Percentiles rank a stretch among this genome's conserved stretches.
Conservation (phyloP, 1,284 basidiomycete species). For the Ustilago trichophora region DNA sequence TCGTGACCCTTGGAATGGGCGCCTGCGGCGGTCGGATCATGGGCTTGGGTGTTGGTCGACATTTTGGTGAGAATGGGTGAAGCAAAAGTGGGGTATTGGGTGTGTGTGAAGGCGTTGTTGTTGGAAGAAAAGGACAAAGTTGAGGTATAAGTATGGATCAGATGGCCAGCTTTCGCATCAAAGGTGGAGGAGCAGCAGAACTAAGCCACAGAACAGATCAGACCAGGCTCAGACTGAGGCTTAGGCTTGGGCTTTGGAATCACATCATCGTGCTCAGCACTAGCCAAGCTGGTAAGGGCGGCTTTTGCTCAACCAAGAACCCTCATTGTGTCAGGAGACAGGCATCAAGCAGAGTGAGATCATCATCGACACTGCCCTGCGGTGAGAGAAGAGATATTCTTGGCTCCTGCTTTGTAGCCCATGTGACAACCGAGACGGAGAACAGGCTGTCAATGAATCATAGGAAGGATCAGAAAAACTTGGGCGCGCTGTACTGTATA, state of each 20-base stretch:
- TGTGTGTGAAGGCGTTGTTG: neutral
- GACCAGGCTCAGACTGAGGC: too few relatives aligned
- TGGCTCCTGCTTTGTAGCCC: neutral
- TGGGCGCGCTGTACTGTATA: too few relatives aligned
- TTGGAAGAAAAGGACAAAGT: neutral
- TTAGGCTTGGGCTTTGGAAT: too few relatives aligned
- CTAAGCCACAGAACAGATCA: too few relatives aligned
- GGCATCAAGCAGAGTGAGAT: conserved; percentile 14
- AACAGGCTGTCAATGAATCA: conserved; percentile 6
- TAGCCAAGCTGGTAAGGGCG: neutral
- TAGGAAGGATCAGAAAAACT: too few relatives aligned
- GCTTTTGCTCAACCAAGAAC: too few relatives aligned
- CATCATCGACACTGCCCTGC: conserved; percentile 6
- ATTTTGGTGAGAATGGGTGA: neutral
- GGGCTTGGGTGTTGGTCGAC: conserved; percentile 38
- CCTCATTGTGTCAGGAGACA: too few relatives aligned
- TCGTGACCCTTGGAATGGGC: conserved; percentile 34
- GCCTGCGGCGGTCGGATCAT: conserved; percentile 52
- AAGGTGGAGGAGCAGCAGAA: conserved; percentile 1
- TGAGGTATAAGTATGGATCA: conserved; percentile 9
- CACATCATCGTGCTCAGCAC: neutral
- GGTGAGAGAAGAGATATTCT: neutral
- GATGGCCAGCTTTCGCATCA: neutral
- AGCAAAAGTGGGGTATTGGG: too few relatives aligned
- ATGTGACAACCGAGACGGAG: neutral